These are phyloP conservation scores for Colletotrichum plurivorum DNA, from an alignment of 2,329 filamentous ascomycete genomes.

Conservation along the genomic window DNA sequence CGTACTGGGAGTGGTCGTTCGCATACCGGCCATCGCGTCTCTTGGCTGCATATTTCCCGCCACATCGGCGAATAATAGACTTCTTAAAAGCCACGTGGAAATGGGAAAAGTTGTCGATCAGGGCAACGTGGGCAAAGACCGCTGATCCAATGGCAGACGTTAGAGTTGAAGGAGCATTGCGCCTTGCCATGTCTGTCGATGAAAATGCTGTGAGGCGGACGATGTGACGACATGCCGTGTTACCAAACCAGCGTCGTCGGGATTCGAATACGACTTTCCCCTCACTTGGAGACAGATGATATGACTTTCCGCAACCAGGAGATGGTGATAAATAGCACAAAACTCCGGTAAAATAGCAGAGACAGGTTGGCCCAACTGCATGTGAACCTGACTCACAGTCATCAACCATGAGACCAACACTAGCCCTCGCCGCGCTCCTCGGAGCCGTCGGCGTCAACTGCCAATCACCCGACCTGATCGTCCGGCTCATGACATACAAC, in stretches of 20 bases:
- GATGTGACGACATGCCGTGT: constrained; percentile 12
- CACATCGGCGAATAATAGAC: neutral
- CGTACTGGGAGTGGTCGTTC: no score
- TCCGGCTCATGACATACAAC: constrained; percentile 63
- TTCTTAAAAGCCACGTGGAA: constrained; percentile 19
- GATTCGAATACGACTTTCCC: neutral
- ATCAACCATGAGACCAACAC: neutral
- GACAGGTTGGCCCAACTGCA: neutral
- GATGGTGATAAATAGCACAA: neutral
- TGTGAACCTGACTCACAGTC: neutral
- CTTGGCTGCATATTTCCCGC: neutral
- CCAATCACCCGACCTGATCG: constrained; percentile 31
- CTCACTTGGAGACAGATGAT: constrained; percentile 6
- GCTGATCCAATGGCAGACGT: neutral
- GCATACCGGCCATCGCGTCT: neutral
- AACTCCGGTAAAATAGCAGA: neutral
- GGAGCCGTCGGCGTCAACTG: constrained; percentile 1
- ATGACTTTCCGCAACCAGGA: neutral
- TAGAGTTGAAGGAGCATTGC: neutral
- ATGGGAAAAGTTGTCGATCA: neutral
- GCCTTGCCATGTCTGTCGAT: neutral
- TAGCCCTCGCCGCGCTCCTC: neutral
- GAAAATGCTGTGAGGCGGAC: neutral
- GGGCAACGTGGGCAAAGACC: neutral
- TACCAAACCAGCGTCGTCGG: neutral